These are phyloP conservation scores for Gracilaria vermiculophylla DNA, from an alignment of 23 red algal genomes.

Conservation along the genomic window DNA sequence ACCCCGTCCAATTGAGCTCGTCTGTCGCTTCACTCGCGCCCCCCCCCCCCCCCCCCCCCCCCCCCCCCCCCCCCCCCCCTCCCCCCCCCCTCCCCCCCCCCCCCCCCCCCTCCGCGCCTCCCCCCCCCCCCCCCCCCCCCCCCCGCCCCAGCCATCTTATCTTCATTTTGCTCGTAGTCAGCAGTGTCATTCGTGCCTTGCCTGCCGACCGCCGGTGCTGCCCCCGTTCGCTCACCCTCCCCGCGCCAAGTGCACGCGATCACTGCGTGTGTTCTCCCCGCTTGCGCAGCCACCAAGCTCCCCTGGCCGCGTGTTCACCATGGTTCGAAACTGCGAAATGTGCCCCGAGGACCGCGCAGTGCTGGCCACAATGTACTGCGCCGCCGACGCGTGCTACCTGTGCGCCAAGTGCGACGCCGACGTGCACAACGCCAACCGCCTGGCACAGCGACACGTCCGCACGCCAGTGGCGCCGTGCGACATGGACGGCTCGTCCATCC, in stretches of 20 bases:
- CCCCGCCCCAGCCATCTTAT: too few relatives aligned
- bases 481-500: conserved; percentile 34
- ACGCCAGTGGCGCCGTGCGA: conserved; percentile 6
- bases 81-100: too few relatives aligned
- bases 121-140: too few relatives aligned
- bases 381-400: conserved; percentile 59
- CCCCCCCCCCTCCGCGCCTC: too few relatives aligned
- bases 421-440: conserved; percentile 59
- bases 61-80: too few relatives aligned
- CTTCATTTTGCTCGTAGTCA: not conserved
- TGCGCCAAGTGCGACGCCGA: conserved; percentile 43
- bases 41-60: too few relatives aligned
- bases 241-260: not conserved
- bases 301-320: too few relatives aligned
- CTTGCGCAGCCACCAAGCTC: too few relatives aligned
- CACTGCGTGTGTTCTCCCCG: too few relatives aligned
- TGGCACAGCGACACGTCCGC: conserved; percentile 51
- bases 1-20: not conserved
- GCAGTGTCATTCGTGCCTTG: not conserved
- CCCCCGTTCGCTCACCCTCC: not conserved
- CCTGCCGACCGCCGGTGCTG: too few relatives aligned
- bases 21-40: not conserved
- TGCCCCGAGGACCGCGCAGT: conserved; percentile 38
- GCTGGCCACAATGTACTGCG: conserved; percentile 39
- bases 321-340: conserved; percentile 71